These are phyloP conservation scores for Lycium barbarum DNA, from an alignment of 257 asterid genomes.

Conservation along the genomic window DNA sequence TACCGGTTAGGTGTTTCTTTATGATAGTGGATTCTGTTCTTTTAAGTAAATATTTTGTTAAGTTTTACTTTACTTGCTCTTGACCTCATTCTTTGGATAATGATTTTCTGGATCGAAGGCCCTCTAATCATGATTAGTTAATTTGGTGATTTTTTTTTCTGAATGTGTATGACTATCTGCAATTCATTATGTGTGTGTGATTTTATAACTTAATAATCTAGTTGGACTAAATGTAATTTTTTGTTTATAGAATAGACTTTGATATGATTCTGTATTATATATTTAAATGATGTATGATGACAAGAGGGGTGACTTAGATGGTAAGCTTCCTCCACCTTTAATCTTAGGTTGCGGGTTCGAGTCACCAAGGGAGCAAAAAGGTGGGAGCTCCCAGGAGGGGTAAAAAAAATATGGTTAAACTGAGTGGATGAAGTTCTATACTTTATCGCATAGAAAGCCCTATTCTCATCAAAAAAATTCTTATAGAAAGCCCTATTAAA, in stretches of 20 bases:
- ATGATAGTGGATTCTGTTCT: conserved; percentile 8
- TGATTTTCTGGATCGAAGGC: conserved; percentile 23
- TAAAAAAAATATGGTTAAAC: not conserved
- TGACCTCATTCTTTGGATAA: conserved; percentile 13
- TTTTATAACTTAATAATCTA: not conserved
- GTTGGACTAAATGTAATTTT: conserved; percentile 1
- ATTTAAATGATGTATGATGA: not conserved
- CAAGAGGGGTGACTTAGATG: no score
- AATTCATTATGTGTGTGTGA: not conserved
- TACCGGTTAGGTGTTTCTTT: conserved; percentile 70
- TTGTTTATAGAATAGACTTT: not conserved
- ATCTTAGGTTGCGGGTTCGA: no score
- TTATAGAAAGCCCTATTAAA: not conserved
- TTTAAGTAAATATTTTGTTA: not conserved
- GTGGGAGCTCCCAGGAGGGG: no score
- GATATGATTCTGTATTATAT: not conserved
- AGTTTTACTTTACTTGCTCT: not conserved
- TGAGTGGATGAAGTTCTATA: not conserved
- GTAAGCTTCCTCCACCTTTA: no score
- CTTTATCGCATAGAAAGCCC: not conserved
- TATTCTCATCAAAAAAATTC: not conserved
- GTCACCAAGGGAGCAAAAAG: no score
- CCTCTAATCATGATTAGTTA: not conserved
- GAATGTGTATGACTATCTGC: not conserved
- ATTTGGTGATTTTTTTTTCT: not conserved